Evolutionary conservation across 352 stramenopile genomes (phyloP).

Genomic region (Phytophthora lateralis): DNA sequence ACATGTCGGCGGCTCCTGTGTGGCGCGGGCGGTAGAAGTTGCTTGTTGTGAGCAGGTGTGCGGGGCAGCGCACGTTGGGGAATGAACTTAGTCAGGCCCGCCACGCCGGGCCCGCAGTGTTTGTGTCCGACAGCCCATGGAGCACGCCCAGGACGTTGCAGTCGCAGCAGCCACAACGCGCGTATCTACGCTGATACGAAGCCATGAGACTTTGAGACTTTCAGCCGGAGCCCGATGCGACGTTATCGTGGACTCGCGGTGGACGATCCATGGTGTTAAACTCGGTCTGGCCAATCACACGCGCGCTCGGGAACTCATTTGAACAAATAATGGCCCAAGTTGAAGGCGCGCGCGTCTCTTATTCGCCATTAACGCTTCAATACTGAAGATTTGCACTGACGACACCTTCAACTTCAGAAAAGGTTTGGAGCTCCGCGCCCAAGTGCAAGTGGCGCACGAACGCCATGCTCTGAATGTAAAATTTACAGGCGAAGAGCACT

Average conservation of each 20-base stretch:
- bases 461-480: conserved; percentile 12
- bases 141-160: conserved; percentile 3
- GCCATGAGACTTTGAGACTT: conserved; percentile 12
- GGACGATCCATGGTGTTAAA: conserved; percentile 1
- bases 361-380: conserved; percentile 22
- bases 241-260: conserved; percentile 28
- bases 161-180: conserved; percentile 23
- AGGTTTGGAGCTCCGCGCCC: neutral
- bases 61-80: conserved; percentile 15
- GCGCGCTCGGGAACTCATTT: neutral
- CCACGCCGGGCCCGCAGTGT: neutral
- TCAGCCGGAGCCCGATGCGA: conserved; percentile 24
- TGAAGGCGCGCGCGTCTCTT: neutral
- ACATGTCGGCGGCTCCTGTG: conserved; percentile 18
- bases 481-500: neutral
- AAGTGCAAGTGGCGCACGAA: conserved; percentile 28
- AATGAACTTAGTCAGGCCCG: conserved; percentile 14
- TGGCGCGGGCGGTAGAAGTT: neutral
- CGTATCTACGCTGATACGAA: conserved; percentile 33
- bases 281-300: neutral
- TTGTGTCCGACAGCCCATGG: conserved; percentile 10
- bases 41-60: conserved; percentile 3
- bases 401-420: conserved; percentile 31
- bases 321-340: neutral
- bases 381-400: conserved; percentile 34